Evolutionary conservation across 2,329 filamentous ascomycete genomes (phyloP).

Genomic region (Paraphaeosphaeria sporulosa): DNA sequence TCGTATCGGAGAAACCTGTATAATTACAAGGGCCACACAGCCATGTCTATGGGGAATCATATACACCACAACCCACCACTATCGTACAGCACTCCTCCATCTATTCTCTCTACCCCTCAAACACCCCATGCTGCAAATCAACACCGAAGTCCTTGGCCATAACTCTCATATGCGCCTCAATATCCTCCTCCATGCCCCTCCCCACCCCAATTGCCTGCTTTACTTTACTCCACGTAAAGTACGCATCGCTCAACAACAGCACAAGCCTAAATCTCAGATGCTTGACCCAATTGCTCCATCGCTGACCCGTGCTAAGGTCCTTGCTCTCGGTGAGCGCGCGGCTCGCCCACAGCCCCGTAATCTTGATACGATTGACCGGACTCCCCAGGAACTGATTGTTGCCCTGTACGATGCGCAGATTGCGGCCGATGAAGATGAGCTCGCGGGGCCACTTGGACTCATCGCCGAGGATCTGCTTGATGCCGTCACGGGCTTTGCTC

Average conservation of each 20-base stretch:
- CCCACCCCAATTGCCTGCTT: constrained; percentile 79
- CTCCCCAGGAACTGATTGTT: constrained; percentile 92
- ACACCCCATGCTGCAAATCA: constrained; percentile 86
- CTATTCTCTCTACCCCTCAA: constrained; percentile 73
- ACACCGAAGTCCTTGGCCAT: constrained; percentile 93
- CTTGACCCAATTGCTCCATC: constrained; percentile 73
- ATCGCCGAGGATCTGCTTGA: constrained; percentile 83
- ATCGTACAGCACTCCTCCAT: constrained; percentile 1
- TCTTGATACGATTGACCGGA: constrained; percentile 90
- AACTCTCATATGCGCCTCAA: constrained; percentile 84
- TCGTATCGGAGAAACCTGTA: background rate
- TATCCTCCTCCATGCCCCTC: constrained; percentile 90
- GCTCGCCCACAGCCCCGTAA: constrained; percentile 90
- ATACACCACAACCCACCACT: background rate
- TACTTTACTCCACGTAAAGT: constrained; percentile 82
- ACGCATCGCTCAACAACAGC: constrained; percentile 76
- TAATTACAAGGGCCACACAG: background rate
- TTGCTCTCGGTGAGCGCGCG: constrained; percentile 79
- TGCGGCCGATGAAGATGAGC: constrained; percentile 89
- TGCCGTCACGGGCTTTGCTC: constrained; percentile 71
- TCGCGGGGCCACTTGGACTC: constrained; percentile 90
- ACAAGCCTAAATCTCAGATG: constrained; percentile 86
- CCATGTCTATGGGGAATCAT: constrained; percentile 12
- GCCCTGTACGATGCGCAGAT: constrained; percentile 90
- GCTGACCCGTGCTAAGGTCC: constrained; percentile 67